A percentile compares a stretch with the other conserved stretches of the same genome.
phyloP scores from a whole-genome alignment of 352 stramenopile genomes.

The Globisporangium yorkense region DNA sequence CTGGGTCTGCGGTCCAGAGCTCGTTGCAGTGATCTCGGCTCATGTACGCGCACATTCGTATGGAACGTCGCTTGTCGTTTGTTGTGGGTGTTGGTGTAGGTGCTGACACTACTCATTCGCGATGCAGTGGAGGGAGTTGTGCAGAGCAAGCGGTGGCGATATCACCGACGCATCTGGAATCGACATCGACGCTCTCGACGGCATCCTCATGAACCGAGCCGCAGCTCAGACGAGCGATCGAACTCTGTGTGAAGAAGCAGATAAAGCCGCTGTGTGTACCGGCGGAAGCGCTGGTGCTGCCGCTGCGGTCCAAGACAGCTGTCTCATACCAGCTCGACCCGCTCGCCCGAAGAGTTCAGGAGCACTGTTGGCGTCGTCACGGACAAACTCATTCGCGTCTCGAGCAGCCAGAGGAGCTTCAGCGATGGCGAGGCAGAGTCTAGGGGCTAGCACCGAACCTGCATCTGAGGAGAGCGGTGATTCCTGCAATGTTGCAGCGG shows the following conservation, averaged over 20 bases:
- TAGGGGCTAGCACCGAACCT: not conserved
- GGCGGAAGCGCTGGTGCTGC: not conserved
- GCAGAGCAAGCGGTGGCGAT: constrained; percentile 13
- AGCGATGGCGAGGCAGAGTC: not conserved
- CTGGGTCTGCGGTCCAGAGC: constrained; percentile 27
- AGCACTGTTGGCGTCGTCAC: constrained; percentile 13
- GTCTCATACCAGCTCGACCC: constrained; percentile 8
- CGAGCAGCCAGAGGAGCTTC: constrained; percentile 13
- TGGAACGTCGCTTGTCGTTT: not conserved
- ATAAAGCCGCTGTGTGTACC: not conserved
- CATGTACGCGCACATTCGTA: constrained; percentile 30
- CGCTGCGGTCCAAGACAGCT: not conserved
- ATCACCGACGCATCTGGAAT: constrained; percentile 17
- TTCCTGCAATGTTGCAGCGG: not conserved
- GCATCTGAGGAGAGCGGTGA: not conserved
- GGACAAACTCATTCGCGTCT: constrained; percentile 5
- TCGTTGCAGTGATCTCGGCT: constrained; percentile 26
- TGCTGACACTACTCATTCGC: not conserved
- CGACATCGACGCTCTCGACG: constrained; percentile 62
- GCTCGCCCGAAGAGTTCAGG: constrained; percentile 26
- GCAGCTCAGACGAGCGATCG: not conserved
- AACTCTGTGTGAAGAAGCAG: not conserved
- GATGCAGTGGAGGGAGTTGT: constrained; percentile 34
- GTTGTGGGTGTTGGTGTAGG: not conserved
- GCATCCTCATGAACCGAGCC: constrained; percentile 24